Evolutionary conservation across 805 yeast species (phyloP).

Genomic region (Wickerhamiella parazyma): DNA sequence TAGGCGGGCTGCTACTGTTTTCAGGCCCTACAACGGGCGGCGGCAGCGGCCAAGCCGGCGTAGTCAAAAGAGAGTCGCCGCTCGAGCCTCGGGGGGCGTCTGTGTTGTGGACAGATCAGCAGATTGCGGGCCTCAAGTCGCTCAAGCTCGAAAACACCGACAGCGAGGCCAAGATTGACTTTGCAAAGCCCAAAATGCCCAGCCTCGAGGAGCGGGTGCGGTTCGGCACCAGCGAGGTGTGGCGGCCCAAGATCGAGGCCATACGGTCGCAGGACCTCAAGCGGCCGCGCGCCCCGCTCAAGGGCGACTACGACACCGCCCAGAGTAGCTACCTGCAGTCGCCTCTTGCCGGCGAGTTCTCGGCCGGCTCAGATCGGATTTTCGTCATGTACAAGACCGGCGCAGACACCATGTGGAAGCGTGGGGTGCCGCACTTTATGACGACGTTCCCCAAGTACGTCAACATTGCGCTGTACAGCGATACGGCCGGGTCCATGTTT

Average conservation of each 20-base stretch:
- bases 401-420: constrained; percentile 24
- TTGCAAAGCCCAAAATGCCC: too few species aligned
- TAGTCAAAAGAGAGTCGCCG: too few species aligned
- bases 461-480: constrained; percentile 27
- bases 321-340: not conserved
- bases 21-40: too few species aligned
- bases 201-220: not conserved
- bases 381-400: constrained; percentile 29
- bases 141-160: too few species aligned
- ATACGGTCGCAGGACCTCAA: not conserved
- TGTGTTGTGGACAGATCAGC: too few species aligned
- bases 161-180: too few species aligned
- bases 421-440: constrained; percentile 26
- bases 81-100: too few species aligned
- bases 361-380: constrained; percentile 12
- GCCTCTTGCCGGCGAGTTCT: not conserved
- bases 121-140: too few species aligned
- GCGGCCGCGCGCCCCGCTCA: not conserved
- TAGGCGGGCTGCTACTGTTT: not conserved
- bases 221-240: constrained; percentile 1
- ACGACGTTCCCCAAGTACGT: constrained; percentile 25
- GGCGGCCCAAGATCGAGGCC: not conserved
- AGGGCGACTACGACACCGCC: not conserved
- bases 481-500: constrained; percentile 22
- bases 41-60: too few species aligned